Evolutionary conservation across 1,139 yeast genomes (phyloP), one percentile per base, ranked within the genome.

Genomic region (Candida albicans): DNA sequence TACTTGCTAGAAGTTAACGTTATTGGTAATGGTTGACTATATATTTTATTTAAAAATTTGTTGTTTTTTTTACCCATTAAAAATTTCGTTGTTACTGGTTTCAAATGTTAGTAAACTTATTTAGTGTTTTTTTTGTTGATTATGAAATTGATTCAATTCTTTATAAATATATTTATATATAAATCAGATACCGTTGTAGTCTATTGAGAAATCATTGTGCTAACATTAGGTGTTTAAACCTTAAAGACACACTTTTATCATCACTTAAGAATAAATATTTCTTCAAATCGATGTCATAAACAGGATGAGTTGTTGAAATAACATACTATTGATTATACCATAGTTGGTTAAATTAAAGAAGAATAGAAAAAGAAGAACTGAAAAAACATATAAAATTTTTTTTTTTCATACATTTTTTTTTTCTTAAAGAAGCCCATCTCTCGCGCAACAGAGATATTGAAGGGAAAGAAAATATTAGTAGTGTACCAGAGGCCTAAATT

Each of bases 151-250:
- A 12, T 24, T 25, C 7, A 13, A 12, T 18, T 18, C 22, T 18
- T 18, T 18, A 18, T 18, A 18, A 4, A 18, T 18, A 13, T 29
- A 12, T 12, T 8, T 29, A 8, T 29, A 33, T 18, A 27, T 42
- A 44, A 50, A 49, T 90, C 98, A 90, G 98, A 90, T 90, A 90
- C 98, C 98, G 98, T 90, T 90, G 97, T 90, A 90, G 98, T 91
- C 97, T 84, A 80, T 82, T 82, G 85, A 82, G 84, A 81, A 81
- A 80, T 79, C 83, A 68, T 37, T 79, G 85, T 79, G 86, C 88
- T 77, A 80, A 81, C 90, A 84, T 59, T 56, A 83, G 73, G 46
- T 35, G 57, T 58, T 52, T 57, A 52, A 59, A 68, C 65, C 83
- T 78, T 80, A 80, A 70, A 77, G 84, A 47, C 52, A 49, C 52